Percentiles rank a stretch among this genome's conserved stretches.
phyloP scores from a whole-genome alignment of 768 basidiomycete genomes.

The Favolaschia claudopus region DNA sequence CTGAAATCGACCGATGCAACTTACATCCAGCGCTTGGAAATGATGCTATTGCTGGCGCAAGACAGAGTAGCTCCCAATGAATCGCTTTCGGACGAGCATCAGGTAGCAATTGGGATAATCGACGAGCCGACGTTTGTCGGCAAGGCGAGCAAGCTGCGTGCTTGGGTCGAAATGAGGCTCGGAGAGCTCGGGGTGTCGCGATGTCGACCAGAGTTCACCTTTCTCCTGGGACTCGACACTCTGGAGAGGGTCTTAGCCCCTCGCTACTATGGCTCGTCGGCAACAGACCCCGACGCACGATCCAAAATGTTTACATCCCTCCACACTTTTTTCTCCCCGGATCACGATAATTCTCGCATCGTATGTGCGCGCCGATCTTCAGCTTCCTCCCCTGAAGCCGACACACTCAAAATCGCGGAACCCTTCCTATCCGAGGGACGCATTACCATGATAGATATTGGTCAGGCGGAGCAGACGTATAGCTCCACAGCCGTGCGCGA shows the following conservation, averaged over 20 bases:
- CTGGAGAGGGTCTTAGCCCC: slow-evolving; percentile 80
- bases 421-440: slow-evolving; percentile 60
- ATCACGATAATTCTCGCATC: slow-evolving; percentile 65
- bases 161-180: slow-evolving; percentile 54
- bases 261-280: slow-evolving; percentile 66
- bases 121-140: slow-evolving; percentile 90
- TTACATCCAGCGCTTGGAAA: slow-evolving; percentile 80
- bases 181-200: slow-evolving; percentile 23
- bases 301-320: slow-evolving; percentile 65
- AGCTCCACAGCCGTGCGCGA: slow-evolving; percentile 19
- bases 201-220: slow-evolving; percentile 58
- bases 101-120: slow-evolving; percentile 78
- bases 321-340: slow-evolving; percentile 61
- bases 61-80: slow-evolving; percentile 41
- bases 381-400: slow-evolving; percentile 7
- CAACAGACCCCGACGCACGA: slow-evolving; percentile 33
- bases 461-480: slow-evolving; percentile 45
- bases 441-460: slow-evolving; percentile 70
- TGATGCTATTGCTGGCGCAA: slow-evolving; percentile 79
- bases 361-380: slow-evolving; percentile 67
- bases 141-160: slow-evolving; percentile 70
- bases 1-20: slow-evolving; percentile 76
- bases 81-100: background rate
- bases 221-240: slow-evolving; percentile 87
- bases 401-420: slow-evolving; percentile 42